Evolutionary conservation across 2,329 filamentous ascomycete species (phyloP).

Genomic region (Shiraia sp.): DNA sequence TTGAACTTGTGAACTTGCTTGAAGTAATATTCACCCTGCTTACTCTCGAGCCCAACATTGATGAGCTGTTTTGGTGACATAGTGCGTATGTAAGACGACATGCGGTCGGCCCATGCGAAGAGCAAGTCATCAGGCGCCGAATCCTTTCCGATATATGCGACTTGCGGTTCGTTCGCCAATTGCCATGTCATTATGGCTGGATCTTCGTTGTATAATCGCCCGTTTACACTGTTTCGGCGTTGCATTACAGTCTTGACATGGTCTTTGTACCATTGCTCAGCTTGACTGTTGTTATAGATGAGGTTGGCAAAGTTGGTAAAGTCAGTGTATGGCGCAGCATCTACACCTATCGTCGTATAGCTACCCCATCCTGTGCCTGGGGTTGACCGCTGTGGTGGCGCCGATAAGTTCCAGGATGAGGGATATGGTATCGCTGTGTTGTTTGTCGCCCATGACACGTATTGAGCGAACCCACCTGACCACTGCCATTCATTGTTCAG

Average conservation of each 20-base stretch:
- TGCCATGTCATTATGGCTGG: slow-evolving; percentile 49
- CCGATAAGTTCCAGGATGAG: slow-evolving; percentile 44
- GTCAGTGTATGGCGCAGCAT: slow-evolving; percentile 36
- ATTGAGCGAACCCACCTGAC: slow-evolving; percentile 46
- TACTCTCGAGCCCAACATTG: slow-evolving; percentile 45
- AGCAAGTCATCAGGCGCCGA: slow-evolving; percentile 39
- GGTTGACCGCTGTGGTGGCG: slow-evolving; percentile 36
- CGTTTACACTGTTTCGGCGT: slow-evolving; percentile 44
- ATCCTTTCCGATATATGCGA: slow-evolving; percentile 23
- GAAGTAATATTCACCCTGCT: slow-evolving; percentile 47
- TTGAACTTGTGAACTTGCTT: slow-evolving; percentile 43
- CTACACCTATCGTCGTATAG: slow-evolving; percentile 40
- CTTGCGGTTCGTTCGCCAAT: slow-evolving; percentile 47
- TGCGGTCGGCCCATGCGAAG: slow-evolving; percentile 44
- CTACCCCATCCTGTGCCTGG: slow-evolving; percentile 47
- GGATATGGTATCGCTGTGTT: slow-evolving; percentile 44
- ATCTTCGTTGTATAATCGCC: slow-evolving; percentile 42
- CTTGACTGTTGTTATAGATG: slow-evolving; percentile 41
- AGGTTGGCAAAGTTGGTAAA: slow-evolving; percentile 38
- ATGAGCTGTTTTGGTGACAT: slow-evolving; percentile 44
- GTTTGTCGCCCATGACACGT: slow-evolving; percentile 44
- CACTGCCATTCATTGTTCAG: slow-evolving; percentile 47
- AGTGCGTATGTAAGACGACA: slow-evolving; percentile 42
- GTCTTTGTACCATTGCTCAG: slow-evolving; percentile 43
- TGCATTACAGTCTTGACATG: slow-evolving; percentile 44